Evolutionary conservation across 805 yeast species (phyloP).

Genomic region (Cyberlindnera lachancei): DNA sequence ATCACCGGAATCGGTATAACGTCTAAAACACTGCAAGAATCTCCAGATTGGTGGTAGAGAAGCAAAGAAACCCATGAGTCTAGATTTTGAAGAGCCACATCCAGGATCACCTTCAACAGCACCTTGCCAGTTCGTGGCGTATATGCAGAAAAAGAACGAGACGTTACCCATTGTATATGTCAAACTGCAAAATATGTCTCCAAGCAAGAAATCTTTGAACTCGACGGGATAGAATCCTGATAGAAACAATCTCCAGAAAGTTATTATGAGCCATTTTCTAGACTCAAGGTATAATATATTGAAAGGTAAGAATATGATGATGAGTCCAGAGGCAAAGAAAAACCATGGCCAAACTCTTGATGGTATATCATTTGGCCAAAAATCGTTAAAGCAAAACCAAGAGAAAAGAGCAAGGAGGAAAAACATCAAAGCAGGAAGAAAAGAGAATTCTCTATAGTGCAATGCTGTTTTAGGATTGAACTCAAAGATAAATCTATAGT

Average conservation of each 20-base stretch:
- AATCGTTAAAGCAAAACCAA: conserved; percentile 71
- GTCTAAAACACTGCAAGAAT: conserved; percentile 81
- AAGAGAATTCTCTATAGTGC: conserved; percentile 56
- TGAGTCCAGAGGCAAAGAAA: conserved; percentile 46
- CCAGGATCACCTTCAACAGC: conserved; percentile 31
- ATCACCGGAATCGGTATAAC: conserved; percentile 89
- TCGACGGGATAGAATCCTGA: conserved; percentile 94
- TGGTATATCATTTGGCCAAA: conserved; percentile 52
- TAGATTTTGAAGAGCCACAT: conserved; percentile 77
- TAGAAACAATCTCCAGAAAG: conserved; percentile 62
- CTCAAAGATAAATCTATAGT: conserved; percentile 89
- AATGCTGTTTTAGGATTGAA: conserved; percentile 62
- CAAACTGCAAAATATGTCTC: conserved; percentile 84
- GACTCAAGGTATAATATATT: conserved; percentile 49
- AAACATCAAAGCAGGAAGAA: conserved; percentile 55
- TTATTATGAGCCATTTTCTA: conserved; percentile 69
- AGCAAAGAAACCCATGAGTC: conserved; percentile 74
- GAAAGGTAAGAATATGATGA: conserved; percentile 54
- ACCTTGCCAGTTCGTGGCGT: conserved; percentile 63
- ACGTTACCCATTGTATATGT: conserved; percentile 83
- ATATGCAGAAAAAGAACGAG: conserved; percentile 80
- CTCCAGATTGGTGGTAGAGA: conserved; percentile 89
- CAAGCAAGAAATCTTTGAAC: conserved; percentile 87
- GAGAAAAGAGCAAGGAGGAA: conserved; percentile 51
- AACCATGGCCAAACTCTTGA: conserved; percentile 78